Evolutionary conservation across 306 rosid genomes (phyloP).

Genomic region (Lagenaria siceraria): DNA sequence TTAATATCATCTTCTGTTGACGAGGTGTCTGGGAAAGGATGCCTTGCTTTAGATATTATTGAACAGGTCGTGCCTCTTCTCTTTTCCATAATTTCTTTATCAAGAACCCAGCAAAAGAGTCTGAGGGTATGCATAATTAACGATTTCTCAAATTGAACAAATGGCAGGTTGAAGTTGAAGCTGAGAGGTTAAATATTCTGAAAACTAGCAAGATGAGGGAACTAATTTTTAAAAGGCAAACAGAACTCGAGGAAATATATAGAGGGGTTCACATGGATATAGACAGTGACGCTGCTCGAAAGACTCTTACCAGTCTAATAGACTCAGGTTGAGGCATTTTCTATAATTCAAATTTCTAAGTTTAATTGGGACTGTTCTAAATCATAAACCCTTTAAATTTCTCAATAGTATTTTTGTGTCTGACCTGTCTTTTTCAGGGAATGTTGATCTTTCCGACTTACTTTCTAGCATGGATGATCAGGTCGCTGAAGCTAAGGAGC

Average conservation of each 20-base stretch:
- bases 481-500: conserved; percentile 65
- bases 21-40: conserved; percentile 55
- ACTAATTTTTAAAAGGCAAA: conserved; percentile 71
- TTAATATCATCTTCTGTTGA: conserved; percentile 48
- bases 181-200: conserved; percentile 52
- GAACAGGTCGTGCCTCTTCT: conserved; percentile 41
- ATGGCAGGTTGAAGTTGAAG: conserved; percentile 53
- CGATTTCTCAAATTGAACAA: conserved; percentile 2
- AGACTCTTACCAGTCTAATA: conserved; percentile 44
- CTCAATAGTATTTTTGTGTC: not conserved
- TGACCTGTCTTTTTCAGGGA: conserved; percentile 35
- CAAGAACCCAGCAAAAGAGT: not conserved
- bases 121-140: not conserved
- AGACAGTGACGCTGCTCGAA: conserved; percentile 50
- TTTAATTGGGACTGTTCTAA: not conserved
- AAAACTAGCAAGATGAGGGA: conserved; percentile 79
- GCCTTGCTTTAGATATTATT: conserved; percentile 54
- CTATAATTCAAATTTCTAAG: not conserved
- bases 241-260: conserved; percentile 72
- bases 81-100: conserved; percentile 1
- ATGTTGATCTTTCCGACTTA: conserved; percentile 43
- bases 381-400: not conserved
- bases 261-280: conserved; percentile 78
- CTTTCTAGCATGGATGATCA: conserved; percentile 84
- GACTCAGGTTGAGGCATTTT: conserved; percentile 48